Evolutionary conservation across 2,329 filamentous ascomycete genomes (phyloP), one percentile per base, ranked within the genome.

Genomic region (Fusarium mexicanum): DNA sequence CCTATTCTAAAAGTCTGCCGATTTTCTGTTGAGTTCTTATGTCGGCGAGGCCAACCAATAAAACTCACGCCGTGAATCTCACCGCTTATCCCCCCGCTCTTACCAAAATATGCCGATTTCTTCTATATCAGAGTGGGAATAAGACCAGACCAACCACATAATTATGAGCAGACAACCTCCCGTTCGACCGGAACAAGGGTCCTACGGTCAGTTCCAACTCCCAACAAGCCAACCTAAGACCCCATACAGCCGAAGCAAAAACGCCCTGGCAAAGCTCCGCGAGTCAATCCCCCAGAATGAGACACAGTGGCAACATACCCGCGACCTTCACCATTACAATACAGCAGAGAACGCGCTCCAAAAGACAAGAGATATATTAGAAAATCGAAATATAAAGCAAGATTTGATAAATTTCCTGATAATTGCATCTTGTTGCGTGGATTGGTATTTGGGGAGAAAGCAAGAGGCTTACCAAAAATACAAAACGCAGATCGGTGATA

Each of bases 71-170:
- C 0, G 11, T 4, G 14, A 29, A 17, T 6, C 20, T 55, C 18
- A 55, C 35, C 24, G 14, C 37, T 18, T 14, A 11, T 55, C 26
- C 37, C 37, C 38, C 54, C 12, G 17, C 54, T 16, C 22, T 11
- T 1, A 2, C 6, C 2, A 47, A 38, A 37, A n/a, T 20, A 14
- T 1, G 1, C 20, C 26, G 22, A 22, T 5, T 7, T 31, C 14
- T 11, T 29, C 2, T 8, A 0, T 3, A 12, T 22, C 8, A 3
- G 11, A 26, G 0, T 24, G 6, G 29, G 14, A 48, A 13, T 8
- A 31, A 29, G 1, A 6, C 5, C 0, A 55, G 4, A 29, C 6
- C 18, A 12, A 9, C 5, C 2, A 31, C 26, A 8, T 2, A 3
- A 59, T 18, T 4, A 38, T 59, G 14, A 24, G 14, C 3, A 0